Evolutionary conservation across 805 yeast species (phyloP), one percentile per base, ranked within the genome.

Genomic region (Zygotorulaspora chibaensis): DNA sequence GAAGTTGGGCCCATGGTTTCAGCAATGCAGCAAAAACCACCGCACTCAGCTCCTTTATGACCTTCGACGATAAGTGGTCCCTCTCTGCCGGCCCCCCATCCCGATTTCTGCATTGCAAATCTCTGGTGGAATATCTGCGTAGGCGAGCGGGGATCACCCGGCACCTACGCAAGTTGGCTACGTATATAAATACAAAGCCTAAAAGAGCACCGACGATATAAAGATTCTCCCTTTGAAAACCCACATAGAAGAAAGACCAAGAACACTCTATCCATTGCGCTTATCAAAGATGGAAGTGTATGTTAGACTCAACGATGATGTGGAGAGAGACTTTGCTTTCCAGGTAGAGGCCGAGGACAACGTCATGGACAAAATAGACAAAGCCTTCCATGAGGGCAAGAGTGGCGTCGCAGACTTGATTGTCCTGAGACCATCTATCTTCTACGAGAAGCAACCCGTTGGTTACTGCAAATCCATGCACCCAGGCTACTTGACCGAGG

Each of bases 281-380:
- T 20, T 20, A 35, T 31, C 13, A 12, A 46, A 35, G 23, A 66
- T 66, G 70, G 70, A 66, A 48, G 53, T 65, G 29, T 89, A 80
- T 69, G 66, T 93, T 53, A 84, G 99, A 48, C 80, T 91, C 76
- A 88, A 87, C 62, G 84, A 79, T 47, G 96, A 90, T 60, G 65
- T 70, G 40, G 96, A 88, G 58, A 84, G 84, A 64, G 99, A 91
- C 64, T 90, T 88, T 67, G 87, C 96, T 57, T 87, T 91, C 70
- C 82, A 79, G 54, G 78, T 89, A n/a, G 72, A 75, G 18, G 67
- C 78, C 15, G 71, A 72, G 25, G 77, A 80, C 44, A 77, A 80
- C 6, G 81, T 90, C 54, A 67, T 72, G 16, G 79, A 77, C 26
- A 74, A 90, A 52, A 59, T 74, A 51, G 69, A 73, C 42, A 79